These are phyloP conservation scores for Kwoniella dejecticola DNA, from an alignment of 768 basidiomycete genomes.

Conservation along the genomic window DNA sequence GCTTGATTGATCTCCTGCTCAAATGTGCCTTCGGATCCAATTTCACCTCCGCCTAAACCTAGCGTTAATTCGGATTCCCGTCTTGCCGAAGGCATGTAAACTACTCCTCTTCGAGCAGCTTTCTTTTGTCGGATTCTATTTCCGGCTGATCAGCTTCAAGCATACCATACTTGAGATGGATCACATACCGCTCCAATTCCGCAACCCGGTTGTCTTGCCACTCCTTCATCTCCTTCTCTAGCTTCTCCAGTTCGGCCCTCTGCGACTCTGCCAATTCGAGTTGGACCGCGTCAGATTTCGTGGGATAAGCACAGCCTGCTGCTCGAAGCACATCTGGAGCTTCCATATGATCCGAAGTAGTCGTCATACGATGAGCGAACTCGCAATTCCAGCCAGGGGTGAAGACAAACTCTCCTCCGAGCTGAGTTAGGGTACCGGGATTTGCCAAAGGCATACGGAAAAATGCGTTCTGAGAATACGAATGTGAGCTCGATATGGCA, in stretches of 20 bases:
- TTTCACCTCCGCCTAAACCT: constrained; percentile 4
- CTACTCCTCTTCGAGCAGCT: constrained; percentile 37
- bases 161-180: too few species aligned
- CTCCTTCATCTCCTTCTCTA: constrained; percentile 44
- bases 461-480: constrained; percentile 43
- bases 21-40: not conserved
- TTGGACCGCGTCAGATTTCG: constrained; percentile 30
- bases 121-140: constrained; percentile 41
- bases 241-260: constrained; percentile 33
- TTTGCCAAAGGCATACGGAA: constrained; percentile 50
- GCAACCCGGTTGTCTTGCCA: constrained; percentile 38
- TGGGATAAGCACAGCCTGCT: constrained; percentile 44
- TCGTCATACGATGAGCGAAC: constrained; percentile 56
- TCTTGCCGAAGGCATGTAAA: constrained; percentile 27
- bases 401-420: constrained; percentile 56
- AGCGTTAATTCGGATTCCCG: not conserved
- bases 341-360: constrained; percentile 56
- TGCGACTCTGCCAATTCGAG: constrained; percentile 38
- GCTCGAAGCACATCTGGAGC: constrained; percentile 51
- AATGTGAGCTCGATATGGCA: not conserved
- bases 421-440: constrained; percentile 52
- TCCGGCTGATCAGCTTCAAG: not conserved
- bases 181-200: constrained; percentile 48
- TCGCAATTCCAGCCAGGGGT: constrained; percentile 46
- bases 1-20: not conserved